phyloP scores from a whole-genome alignment of 306 rosid species.

The Hippophae gyantsensis region DNA sequence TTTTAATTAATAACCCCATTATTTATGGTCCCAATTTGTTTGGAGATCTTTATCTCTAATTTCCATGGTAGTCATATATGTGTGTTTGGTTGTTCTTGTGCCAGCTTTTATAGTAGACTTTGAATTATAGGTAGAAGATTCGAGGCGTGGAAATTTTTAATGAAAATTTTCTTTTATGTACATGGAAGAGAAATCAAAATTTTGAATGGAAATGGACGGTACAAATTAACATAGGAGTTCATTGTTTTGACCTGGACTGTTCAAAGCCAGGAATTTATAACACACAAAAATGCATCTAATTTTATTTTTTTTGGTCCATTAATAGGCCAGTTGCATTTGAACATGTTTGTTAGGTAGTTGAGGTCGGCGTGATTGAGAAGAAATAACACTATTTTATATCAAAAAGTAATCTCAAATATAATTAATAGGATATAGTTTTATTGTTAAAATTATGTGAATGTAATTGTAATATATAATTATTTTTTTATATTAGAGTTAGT shows the following conservation, averaged over 20 bases:
- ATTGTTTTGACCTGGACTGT: slow-evolving; percentile 6
- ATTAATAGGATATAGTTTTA: too few species aligned
- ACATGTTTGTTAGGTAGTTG: too few species aligned
- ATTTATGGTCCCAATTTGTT: slow-evolving; percentile 16
- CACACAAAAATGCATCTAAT: too few species aligned
- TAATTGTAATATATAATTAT: too few species aligned
- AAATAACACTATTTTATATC: too few species aligned
- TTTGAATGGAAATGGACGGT: background rate
- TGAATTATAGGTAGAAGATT: slow-evolving; percentile 5
- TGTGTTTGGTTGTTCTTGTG: slow-evolving; percentile 18
- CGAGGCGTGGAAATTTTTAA: background rate
- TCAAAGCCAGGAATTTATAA: background rate
- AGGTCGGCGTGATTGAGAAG: too few species aligned
- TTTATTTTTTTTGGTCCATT: too few species aligned
- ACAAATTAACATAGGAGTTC: background rate
- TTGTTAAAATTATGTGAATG: too few species aligned
- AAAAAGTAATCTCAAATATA: too few species aligned
- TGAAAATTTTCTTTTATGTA: background rate
- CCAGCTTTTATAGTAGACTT: slow-evolving; percentile 10
- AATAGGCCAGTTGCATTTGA: too few species aligned
- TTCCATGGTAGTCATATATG: slow-evolving; percentile 17
- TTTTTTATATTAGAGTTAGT: too few species aligned
- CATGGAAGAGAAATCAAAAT: background rate
- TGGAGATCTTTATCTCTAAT: slow-evolving; percentile 25
- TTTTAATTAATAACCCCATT: background rate